These are phyloP conservation scores for Phragmites australis DNA, from an alignment of 176 grass and related monocot genomes.

Conservation along the genomic window DNA sequence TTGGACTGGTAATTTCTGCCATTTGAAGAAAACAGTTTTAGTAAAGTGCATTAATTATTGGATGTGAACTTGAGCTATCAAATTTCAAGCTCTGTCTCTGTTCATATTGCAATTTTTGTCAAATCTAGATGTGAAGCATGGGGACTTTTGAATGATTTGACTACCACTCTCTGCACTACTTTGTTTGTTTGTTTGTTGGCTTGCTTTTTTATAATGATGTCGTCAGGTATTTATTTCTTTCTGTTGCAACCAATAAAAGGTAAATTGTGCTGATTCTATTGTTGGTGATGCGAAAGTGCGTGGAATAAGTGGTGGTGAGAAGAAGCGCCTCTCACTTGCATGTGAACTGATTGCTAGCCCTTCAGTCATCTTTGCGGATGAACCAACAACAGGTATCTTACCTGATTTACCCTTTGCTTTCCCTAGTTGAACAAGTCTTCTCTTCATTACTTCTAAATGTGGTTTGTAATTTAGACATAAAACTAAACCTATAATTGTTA, in stretches of 20 bases:
- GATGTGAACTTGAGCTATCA: neutral
- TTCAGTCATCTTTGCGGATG: conserved; percentile 88
- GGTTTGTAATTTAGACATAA: neutral
- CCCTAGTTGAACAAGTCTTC: neutral
- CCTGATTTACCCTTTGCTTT: neutral
- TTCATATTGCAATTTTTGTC: neutral
- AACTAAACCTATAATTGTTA: neutral
- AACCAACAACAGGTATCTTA: conserved; percentile 84
- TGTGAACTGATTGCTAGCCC: conserved; percentile 98
- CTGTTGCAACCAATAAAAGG: conserved; percentile 42
- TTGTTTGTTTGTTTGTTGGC: too few relatives aligned
- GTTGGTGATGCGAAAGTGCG: conserved; percentile 93
- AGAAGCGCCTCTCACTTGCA: conserved; percentile 88
- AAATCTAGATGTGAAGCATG: neutral
- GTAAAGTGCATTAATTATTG: neutral
- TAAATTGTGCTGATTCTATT: conserved; percentile 87
- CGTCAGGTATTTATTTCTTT: neutral
- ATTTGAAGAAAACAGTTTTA: neutral
- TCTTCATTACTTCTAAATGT: neutral
- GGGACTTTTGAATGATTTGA: neutral
- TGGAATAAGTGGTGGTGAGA: conserved; percentile 94
- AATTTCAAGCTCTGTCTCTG: neutral
- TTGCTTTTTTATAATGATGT: neutral
- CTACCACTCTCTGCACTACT: neutral
- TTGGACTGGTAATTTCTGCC: conserved; percentile 69